These are phyloP conservation scores for Exophiala calicioides DNA, from an alignment of 2,329 filamentous ascomycete genomes.

Conservation along the genomic window DNA sequence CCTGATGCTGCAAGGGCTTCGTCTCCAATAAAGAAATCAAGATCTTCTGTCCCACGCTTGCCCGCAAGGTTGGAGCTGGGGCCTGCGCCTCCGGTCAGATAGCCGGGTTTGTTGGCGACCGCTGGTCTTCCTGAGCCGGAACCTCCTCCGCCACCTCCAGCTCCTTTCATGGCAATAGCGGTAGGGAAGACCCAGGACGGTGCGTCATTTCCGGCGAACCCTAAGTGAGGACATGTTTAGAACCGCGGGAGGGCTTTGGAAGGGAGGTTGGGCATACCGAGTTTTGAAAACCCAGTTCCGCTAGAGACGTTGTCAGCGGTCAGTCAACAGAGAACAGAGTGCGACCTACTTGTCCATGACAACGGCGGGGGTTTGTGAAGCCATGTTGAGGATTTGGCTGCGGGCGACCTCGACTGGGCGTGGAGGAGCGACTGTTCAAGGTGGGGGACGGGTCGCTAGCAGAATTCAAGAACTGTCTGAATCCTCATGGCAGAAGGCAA, in stretches of 20 bases:
- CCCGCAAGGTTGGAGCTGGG: constrained; percentile 77
- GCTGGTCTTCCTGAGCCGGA: constrained; percentile 86
- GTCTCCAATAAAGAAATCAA: constrained; percentile 98
- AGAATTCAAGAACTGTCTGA: constrained; percentile 4
- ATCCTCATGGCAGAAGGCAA: constrained; percentile 20
- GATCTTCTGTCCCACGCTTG: constrained; percentile 94
- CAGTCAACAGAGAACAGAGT: constrained; percentile 21
- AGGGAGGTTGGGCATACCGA: constrained; percentile 64
- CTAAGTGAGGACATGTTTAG: constrained; percentile 48
- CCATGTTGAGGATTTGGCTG: constrained; percentile 62
- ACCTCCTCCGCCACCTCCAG: constrained; percentile 65
- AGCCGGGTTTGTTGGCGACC: constrained; percentile 92
- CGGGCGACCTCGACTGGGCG: constrained; percentile 4
- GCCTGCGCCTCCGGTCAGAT: constrained; percentile 86
- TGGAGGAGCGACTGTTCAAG: constrained; percentile 1
- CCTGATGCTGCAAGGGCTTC: constrained; percentile 82
- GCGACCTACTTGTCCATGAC: constrained; percentile 99
- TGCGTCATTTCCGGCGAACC: constrained; percentile 98
- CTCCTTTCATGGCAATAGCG: constrained; percentile 92
- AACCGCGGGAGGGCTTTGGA: constrained; percentile 13
- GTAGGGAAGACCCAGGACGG: constrained; percentile 99
- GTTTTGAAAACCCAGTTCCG: constrained; percentile 98
- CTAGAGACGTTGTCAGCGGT: constrained; percentile 56
- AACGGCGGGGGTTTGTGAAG: constrained; percentile 99
- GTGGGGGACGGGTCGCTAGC: constrained; percentile 13